Evolutionary conservation across 2,329 filamentous ascomycete species (phyloP), one percentile per base, ranked within the genome.

Genomic region (Coniella vitis): DNA sequence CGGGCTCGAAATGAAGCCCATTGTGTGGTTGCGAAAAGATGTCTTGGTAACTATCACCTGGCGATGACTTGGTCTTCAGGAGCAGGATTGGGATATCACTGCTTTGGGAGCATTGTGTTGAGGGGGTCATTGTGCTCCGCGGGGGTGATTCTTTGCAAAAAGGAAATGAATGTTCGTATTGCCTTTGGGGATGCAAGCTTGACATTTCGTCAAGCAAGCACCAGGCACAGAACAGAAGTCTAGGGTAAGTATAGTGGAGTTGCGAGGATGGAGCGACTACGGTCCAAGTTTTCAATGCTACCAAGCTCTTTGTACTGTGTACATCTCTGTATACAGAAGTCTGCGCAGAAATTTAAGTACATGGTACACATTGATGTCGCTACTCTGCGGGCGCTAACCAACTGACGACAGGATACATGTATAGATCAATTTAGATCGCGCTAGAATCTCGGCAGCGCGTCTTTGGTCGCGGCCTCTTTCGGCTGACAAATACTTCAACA

Each of bases 41-140:
- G 41, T 87, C 81, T 56, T 86, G 75, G 61, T 93, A 93, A 8
- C 78, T 75, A 62, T 93, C 87, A 38, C 69, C 73, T 0, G 87
- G 86, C 0, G 69, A 72, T 0, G 87, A 91, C 59, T 77, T 84
- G 3, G 87, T 91, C 66, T 93, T 93, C 47, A 93, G 76, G 1
- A 93, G 73, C 19, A 91, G 70, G 19, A 93, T 66, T 1, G 86
- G 83, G 9, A 70, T 65, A n/a, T 14, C 5, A 21, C 43, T 37
- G n/a, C n/a, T 38, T 21, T 32, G 17, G 10, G 21, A 39, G 13
- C 36, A 41, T 17, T 37, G 17, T 12, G 34, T 19, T 31, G 42
- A 25, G 19, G 47, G 40, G 34, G 54, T 35, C 48, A 54, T 22
- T 55, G 47, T 51, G 40, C 4, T 22, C 10, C n/a, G 12, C 19